Conservation (phyloP, 176 grass and related monocot species). For the Zoysia japonica region DNA sequence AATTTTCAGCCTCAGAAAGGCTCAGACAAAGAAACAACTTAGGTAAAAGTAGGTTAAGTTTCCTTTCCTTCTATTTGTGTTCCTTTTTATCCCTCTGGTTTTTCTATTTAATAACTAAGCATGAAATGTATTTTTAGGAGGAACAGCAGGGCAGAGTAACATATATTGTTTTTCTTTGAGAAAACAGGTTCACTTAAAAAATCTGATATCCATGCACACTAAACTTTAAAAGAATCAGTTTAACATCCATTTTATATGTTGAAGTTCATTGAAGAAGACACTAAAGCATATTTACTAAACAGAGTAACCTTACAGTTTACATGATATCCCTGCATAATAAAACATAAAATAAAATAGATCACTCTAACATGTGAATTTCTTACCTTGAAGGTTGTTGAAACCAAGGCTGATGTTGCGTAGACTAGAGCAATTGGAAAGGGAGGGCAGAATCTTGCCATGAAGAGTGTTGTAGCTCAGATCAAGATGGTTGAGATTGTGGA, state of each 20-base stretch:
- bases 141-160: not conserved
- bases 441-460: not conserved
- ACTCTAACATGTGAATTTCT: not conserved
- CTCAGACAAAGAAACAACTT: not conserved
- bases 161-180: not conserved
- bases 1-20: not conserved
- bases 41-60: not conserved
- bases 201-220: not conserved
- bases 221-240: not conserved
- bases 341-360: not conserved
- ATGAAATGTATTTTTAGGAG: not conserved
- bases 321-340: not conserved
- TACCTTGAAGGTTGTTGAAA: not conserved
- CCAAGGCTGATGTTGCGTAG: not conserved
- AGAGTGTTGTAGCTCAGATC: not conserved
- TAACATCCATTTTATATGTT: not conserved
- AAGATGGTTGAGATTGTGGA: not conserved
- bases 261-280: no score
- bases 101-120: not conserved
- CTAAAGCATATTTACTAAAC: no score
- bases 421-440: not conserved
- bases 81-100: not conserved
- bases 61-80: not conserved
- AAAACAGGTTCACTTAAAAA: not conserved
- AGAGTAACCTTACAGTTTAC: no score